phyloP scores from a whole-genome alignment of 345 rosid species.

The Combretum micranthum region DNA sequence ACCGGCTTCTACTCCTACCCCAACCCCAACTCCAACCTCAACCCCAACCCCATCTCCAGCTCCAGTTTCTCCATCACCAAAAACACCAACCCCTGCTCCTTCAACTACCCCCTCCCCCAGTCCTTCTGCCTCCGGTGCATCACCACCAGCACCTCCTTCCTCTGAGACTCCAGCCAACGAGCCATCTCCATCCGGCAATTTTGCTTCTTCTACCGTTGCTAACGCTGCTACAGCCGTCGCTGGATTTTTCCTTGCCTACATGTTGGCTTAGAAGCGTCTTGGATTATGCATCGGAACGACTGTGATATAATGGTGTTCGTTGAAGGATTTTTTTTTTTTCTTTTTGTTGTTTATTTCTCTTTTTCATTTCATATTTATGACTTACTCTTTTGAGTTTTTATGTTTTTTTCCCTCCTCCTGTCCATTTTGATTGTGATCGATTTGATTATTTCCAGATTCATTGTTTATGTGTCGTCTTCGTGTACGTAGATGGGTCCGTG shows the following conservation, averaged over 20 bases:
- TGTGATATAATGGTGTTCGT: conserved; percentile 9
- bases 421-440: background rate
- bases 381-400: background rate
- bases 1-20: conserved; percentile 22
- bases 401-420: too few relatives aligned
- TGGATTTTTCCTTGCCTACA: conserved; percentile 10
- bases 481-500: background rate
- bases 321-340: too few relatives aligned
- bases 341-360: background rate
- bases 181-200: background rate
- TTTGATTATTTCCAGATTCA: conserved; percentile 5
- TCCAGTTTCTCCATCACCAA: conserved; percentile 6
- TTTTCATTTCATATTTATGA: background rate
- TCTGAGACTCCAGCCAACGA: background rate
- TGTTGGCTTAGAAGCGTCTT: conserved; percentile 7
- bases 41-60: conserved; percentile 19
- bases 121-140: conserved; percentile 24
- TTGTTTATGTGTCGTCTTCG: background rate
- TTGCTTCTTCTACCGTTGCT: conserved; percentile 5
- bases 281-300: background rate
- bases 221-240: conserved; percentile 9
- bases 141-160: conserved; percentile 29
- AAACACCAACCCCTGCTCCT: conserved; percentile 18
- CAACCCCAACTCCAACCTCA: conserved; percentile 21
- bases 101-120: conserved; percentile 18